Conservation (phyloP, 2,329 filamentous ascomycete genomes). For the Arthrobotrys conoides region DNA sequence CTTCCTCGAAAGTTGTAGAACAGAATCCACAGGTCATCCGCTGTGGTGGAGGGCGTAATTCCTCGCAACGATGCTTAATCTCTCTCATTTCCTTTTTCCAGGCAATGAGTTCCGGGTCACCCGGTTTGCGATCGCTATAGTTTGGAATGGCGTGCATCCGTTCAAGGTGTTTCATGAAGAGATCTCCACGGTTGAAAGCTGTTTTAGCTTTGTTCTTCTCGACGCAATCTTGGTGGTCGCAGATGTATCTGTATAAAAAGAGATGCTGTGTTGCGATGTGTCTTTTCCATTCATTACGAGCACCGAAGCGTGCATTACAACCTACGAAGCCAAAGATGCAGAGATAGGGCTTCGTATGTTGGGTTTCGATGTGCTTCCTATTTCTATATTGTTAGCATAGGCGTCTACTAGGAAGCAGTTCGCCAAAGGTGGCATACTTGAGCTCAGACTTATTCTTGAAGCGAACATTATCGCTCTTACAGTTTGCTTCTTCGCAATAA, state of each 20-base stretch:
- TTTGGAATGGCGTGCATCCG: conserved; percentile 80
- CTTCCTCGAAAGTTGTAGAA: conserved; percentile 37
- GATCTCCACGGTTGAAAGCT: conserved; percentile 87
- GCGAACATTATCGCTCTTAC: conserved; percentile 15
- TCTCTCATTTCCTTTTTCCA: conserved; percentile 54
- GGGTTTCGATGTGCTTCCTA: conserved; percentile 74
- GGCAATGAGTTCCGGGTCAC: conserved; percentile 28
- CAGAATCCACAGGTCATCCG: conserved; percentile 58
- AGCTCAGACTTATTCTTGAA: conserved; percentile 58
- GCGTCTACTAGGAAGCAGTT: not conserved
- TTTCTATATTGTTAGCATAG: conserved; percentile 24
- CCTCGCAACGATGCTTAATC: conserved; percentile 44
- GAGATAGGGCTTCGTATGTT: conserved; percentile 76
- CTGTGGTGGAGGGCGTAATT: conserved; percentile 42
- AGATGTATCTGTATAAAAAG: conserved; percentile 80
- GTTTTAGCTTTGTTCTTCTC: conserved; percentile 67
- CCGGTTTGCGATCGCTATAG: conserved; percentile 21
- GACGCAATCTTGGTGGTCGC: conserved; percentile 70
- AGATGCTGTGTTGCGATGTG: conserved; percentile 87
- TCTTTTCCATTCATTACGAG: conserved; percentile 96
- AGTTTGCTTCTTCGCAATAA: conserved; percentile 37
- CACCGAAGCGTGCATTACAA: conserved; percentile 79
- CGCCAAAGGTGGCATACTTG: conserved; percentile 34
- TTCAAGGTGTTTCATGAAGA: conserved; percentile 88
- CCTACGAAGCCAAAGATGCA: conserved; percentile 86